Percentiles rank a stretch among this genome's conserved stretches.
phyloP scores from a whole-genome alignment of 352 stramenopile genomes.

The Globisporangium lucens region DNA sequence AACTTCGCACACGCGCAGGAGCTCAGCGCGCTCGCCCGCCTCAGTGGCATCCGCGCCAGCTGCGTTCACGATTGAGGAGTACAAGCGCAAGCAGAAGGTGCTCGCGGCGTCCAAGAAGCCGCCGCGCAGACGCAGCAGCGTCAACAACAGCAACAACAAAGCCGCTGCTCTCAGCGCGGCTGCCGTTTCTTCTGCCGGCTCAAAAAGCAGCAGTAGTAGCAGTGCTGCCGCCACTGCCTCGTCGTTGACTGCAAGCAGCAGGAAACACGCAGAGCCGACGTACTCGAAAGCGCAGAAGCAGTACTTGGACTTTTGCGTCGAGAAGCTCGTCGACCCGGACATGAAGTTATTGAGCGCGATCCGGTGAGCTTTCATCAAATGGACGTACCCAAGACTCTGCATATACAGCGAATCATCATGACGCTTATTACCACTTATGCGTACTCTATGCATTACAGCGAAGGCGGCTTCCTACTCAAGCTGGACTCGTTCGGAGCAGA shows the following conservation, averaged over 20 bases:
- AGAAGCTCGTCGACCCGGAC: constrained; percentile 50
- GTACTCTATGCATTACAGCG: not conserved
- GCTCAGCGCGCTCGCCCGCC: not conserved
- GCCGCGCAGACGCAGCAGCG: constrained; percentile 6
- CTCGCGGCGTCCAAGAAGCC: constrained; percentile 25
- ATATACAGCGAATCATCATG: not conserved
- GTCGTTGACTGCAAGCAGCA: constrained; percentile 11
- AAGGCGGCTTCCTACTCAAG: constrained; percentile 38
- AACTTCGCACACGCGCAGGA: not conserved
- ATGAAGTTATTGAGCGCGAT: constrained; percentile 40
- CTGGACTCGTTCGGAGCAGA: constrained; percentile 48
- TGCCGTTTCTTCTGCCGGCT: not conserved
- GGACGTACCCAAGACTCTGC: too few species aligned
- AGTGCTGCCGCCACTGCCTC: not conserved
- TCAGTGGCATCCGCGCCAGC: not conserved
- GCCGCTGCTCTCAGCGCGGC: not conserved
- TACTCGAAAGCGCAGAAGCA: constrained; percentile 44
- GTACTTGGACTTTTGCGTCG: constrained; percentile 58
- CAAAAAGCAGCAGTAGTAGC: not conserved
- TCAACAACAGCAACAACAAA: not conserved
- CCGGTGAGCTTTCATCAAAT: not conserved
- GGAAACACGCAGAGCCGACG: not conserved
- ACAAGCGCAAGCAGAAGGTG: constrained; percentile 57
- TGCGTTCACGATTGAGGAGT: constrained; percentile 56
- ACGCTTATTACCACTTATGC: not conserved